Evolutionary conservation across 2,329 filamentous ascomycete genomes (phyloP).

Genomic region (Scedosporium apiospermum): DNA sequence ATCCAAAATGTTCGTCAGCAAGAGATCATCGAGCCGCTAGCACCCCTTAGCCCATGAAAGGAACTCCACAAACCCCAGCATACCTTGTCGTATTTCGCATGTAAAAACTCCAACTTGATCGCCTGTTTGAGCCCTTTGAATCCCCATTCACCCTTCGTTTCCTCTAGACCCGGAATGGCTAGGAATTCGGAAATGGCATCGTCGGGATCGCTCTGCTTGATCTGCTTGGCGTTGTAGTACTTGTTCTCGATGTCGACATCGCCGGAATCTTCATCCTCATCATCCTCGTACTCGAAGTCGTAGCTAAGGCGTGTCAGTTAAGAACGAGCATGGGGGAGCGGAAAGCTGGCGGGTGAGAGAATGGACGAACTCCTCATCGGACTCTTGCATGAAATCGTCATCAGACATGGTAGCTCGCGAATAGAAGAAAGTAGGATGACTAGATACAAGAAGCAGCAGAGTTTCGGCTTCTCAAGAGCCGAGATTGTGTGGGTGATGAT

Average conservation of each 20-base stretch:
- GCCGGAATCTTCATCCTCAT: slow-evolving; percentile 77
- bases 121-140: slow-evolving; percentile 98
- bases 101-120: slow-evolving; percentile 91
- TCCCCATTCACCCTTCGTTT: slow-evolving; percentile 95
- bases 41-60: too few relatives aligned
- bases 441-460: too few relatives aligned
- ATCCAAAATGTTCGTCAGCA: neutral
- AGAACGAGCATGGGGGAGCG: neutral
- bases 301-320: slow-evolving; percentile 40
- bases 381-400: slow-evolving; percentile 39
- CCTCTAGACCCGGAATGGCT: slow-evolving; percentile 72
- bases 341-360: neutral
- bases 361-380: slow-evolving; percentile 33
- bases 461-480: too few relatives aligned
- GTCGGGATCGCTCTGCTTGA: slow-evolving; percentile 77
- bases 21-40: too few relatives aligned
- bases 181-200: slow-evolving; percentile 89
- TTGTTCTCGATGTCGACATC: slow-evolving; percentile 98
- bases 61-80: neutral
- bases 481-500: too few relatives aligned
- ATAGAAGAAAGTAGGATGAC: too few relatives aligned
- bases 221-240: slow-evolving; percentile 98
- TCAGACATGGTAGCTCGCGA: slow-evolving; percentile 34
- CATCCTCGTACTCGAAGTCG: slow-evolving; percentile 95
- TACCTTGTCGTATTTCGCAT: slow-evolving; percentile 80